phyloP scores from a whole-genome alignment of 2,329 filamentous ascomycete genomes.

The Zelopaecilomyces penicillatus region DNA sequence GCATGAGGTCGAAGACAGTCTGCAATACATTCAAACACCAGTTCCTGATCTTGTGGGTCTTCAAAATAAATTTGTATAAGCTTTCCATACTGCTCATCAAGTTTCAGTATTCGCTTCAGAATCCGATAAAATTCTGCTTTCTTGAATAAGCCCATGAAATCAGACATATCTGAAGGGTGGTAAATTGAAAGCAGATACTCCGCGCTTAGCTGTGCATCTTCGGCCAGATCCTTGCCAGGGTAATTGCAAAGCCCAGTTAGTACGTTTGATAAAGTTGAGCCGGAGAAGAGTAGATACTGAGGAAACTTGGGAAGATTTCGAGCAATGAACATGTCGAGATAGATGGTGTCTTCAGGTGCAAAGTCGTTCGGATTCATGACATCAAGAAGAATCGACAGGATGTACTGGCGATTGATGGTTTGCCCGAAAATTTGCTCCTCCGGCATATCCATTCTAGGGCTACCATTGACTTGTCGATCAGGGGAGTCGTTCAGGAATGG shows the following conservation, averaged over 20 bases:
- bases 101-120: conserved; percentile 77
- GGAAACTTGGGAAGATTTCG: conserved; percentile 94
- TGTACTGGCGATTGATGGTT: conserved; percentile 83
- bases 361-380: conserved; percentile 78
- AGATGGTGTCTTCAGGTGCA: conserved; percentile 73
- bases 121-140: conserved; percentile 83
- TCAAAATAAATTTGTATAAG: conserved; percentile 78
- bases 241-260: conserved; percentile 78
- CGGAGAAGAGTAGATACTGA: conserved; percentile 86
- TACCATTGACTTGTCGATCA: conserved; percentile 51
- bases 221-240: conserved; percentile 68
- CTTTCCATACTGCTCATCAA: conserved; percentile 69
- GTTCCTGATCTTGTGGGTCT: conserved; percentile 66
- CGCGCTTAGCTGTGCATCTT: conserved; percentile 93
- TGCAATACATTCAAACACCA: conserved; percentile 70
- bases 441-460: conserved; percentile 40
- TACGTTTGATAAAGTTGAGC: conserved; percentile 73
- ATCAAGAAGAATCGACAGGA: conserved; percentile 82
- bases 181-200: conserved; percentile 94
- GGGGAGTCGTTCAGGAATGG: conserved; percentile 77
- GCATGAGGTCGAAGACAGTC: conserved; percentile 62
- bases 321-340: conserved; percentile 97
- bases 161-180: conserved; percentile 72
- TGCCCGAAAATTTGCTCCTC: conserved; percentile 60
- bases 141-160: conserved; percentile 68